Base-by-base conservation (phyloP, 2,329 filamentous ascomycete genomes). In the Paecilomyces variotii region DNA sequence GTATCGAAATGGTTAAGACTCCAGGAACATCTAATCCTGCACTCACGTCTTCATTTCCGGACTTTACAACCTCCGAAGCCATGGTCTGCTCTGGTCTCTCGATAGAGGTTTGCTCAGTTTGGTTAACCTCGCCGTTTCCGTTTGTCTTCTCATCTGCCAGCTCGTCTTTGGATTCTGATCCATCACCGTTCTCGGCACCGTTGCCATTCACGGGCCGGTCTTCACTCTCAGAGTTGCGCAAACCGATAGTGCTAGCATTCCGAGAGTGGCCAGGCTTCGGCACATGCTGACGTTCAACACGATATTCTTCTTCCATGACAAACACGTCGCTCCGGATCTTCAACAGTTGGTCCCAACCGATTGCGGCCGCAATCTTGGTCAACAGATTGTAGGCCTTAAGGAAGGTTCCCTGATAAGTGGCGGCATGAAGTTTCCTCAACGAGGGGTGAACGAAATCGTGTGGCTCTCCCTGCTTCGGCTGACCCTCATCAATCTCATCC, bases 231-330 rank as follows among this genome's bases (percentile, higher is more conserved):
- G 87, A 87, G 52, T 88, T 87, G 59, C 87, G 86, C 53, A 96
- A 79, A 55, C 86, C 89, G 64, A 91, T 87, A 52, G 87, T 90
- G 78, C 91, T 94, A 54, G 91, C 84, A 71, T 88, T 91, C 52
- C 88, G 84, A 79, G 74, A 85, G 53, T 58, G 61, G 53, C 32
- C 62, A 54, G 19, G 56, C 58, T 65, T 52, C 35, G 65, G 53
- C 32, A 66, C 66, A 56, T 77, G 68, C 52, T 78, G 71, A 24
- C 74, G 72, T 76, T 97, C 94, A 58, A 87, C 89, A 54, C 94
- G 86, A 72, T 99, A 99, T 74, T 99, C 94, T 70, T 99, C 94
- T 73, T 99, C 94, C 94, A 99, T 99, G 54, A 99, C 94, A 67
- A 99, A 99, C 1, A 99, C 94, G 62, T 93, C 92, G 77, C 93